A percentile compares a stretch with the other conserved stretches of the same genome.
Evolutionary conservation across 2,329 filamentous ascomycete genomes (phyloP).

Genomic region (Cadophora malorum): DNA sequence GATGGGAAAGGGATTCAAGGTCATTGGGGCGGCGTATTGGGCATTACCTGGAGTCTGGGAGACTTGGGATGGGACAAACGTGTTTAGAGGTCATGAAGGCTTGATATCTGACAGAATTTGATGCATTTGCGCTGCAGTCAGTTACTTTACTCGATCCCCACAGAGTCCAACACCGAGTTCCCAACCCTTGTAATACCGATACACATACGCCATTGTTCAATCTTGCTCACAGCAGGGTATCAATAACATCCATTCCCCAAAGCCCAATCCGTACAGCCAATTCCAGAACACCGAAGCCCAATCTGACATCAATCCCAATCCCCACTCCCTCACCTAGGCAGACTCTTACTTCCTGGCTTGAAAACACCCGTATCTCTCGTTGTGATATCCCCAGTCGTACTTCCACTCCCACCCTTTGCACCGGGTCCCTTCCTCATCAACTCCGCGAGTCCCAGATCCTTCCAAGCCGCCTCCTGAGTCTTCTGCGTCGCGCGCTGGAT

Average conservation of each 20-base stretch:
- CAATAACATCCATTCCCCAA: conserved; percentile 10
- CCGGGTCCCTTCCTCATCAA: conserved; percentile 68
- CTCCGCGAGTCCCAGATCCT: conserved; percentile 75
- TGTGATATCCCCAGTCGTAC: conserved; percentile 55
- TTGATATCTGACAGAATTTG: conserved; percentile 13
- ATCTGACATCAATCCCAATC: neutral
- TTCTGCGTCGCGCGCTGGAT: conserved; percentile 82
- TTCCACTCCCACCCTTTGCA: conserved; percentile 15
- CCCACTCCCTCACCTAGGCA: conserved; percentile 35
- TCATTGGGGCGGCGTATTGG: conserved; percentile 32
- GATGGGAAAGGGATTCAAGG: conserved; percentile 11
- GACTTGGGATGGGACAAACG: conserved; percentile 20
- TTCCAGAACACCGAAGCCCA: conserved; percentile 13
- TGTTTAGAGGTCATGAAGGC: conserved; percentile 21
- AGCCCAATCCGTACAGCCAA: neutral
- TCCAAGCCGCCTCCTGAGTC: conserved; percentile 75
- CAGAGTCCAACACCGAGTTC: neutral
- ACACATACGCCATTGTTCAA: neutral
- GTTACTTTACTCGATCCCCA: too few relatives aligned
- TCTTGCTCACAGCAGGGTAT: conserved; percentile 16
- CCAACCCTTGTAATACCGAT: neutral
- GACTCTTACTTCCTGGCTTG: conserved; percentile 30
- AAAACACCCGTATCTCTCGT: conserved; percentile 16
- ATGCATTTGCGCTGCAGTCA: neutral
- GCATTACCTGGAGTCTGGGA: conserved; percentile 39